phyloP scores from a whole-genome alignment of 2,329 filamentous ascomycete species.

The Colletotrichum tropicale region DNA sequence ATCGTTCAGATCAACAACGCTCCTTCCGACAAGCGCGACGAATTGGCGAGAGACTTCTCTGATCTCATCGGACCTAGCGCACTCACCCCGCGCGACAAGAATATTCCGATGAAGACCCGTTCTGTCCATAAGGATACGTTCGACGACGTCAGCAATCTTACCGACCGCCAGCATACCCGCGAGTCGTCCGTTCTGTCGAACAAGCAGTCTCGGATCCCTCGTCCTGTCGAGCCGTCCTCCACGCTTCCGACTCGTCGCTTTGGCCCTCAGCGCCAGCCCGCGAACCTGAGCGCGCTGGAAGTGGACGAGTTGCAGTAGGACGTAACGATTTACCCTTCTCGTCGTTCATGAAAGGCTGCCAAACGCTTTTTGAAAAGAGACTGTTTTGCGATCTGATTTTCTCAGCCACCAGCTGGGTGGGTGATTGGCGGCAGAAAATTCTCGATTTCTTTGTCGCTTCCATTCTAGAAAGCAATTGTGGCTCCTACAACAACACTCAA shows the following conservation, averaged over 20 bases:
- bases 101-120: conserved; percentile 24
- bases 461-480: not conserved
- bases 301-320: conserved; percentile 39
- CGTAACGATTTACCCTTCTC: not conserved
- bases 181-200: not conserved
- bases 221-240: conserved; percentile 20
- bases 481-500: not conserved
- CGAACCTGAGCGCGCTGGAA: conserved; percentile 27
- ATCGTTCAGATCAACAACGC: conserved; percentile 1
- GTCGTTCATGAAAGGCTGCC: not conserved
- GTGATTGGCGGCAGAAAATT: not conserved
- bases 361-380: not conserved
- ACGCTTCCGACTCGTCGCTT: conserved; percentile 29
- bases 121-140: not conserved
- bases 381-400: not conserved
- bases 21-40: not conserved
- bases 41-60: not conserved
- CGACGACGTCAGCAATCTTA: not conserved
- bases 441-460: not conserved
- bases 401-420: not conserved
- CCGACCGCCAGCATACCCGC: not conserved
- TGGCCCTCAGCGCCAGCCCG: conserved; percentile 27
- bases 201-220: conserved; percentile 24
- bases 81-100: conserved; percentile 31
- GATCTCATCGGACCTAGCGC: not conserved